Percentiles rank a stretch among this genome's conserved stretches.
phyloP scores from a whole-genome alignment of 1,284 basidiomycete genomes.

The Leccinum pallidistipes region DNA sequence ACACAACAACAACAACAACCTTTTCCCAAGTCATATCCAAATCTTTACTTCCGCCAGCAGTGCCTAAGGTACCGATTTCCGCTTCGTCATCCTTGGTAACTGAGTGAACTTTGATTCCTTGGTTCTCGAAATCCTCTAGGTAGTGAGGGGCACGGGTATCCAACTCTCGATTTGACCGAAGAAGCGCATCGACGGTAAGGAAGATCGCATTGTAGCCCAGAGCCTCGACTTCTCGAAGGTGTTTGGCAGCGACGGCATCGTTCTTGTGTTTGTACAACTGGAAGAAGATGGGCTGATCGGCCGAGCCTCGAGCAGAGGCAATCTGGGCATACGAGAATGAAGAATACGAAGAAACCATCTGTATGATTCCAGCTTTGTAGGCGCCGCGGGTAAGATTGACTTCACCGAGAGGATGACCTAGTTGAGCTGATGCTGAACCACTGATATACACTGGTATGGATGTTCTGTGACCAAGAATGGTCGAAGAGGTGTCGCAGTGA shows the following conservation, averaged over 20 bases:
- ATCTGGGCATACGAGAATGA: slow-evolving; percentile 78
- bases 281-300: slow-evolving; percentile 78
- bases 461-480: slow-evolving; percentile 73
- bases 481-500: slow-evolving; percentile 71
- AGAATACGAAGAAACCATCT: slow-evolving; percentile 89
- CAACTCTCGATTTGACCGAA: slow-evolving; percentile 83
- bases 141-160: slow-evolving; percentile 70
- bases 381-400: slow-evolving; percentile 80
- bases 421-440: slow-evolving; percentile 85
- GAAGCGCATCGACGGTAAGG: slow-evolving; percentile 88
- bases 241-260: slow-evolving; percentile 65
- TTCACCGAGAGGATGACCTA: slow-evolving; percentile 88
- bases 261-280: slow-evolving; percentile 86
- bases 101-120: slow-evolving; percentile 22
- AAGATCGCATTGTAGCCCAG: slow-evolving; percentile 86
- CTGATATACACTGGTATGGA: slow-evolving; percentile 85
- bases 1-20: slow-evolving; percentile 33
- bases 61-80: slow-evolving; percentile 50
- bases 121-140: slow-evolving; percentile 58
- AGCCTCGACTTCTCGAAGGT: slow-evolving; percentile 69
- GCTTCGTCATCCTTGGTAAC: slow-evolving; percentile 33
- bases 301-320: slow-evolving; percentile 52
- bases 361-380: slow-evolving; percentile 72
- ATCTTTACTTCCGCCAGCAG: slow-evolving; percentile 67
- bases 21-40: slow-evolving; percentile 72